phyloP scores from a whole-genome alignment of 345 rosid genomes.

The Eucalyptus rudis region DNA sequence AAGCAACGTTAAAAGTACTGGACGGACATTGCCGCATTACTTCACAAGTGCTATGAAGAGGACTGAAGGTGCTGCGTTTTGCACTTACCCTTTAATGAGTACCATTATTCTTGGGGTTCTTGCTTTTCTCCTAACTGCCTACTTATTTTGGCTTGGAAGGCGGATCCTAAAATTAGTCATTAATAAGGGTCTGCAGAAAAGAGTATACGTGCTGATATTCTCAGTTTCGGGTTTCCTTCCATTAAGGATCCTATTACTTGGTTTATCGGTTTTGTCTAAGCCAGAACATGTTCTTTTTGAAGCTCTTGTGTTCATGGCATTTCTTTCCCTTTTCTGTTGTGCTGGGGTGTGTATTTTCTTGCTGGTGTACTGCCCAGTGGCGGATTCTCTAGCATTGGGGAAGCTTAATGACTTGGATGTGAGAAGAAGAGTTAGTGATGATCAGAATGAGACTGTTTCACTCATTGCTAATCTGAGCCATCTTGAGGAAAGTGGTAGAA shows the following conservation, averaged over 20 bases:
- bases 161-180: conserved; percentile 77
- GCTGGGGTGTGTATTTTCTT: conserved; percentile 63
- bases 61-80: conserved; percentile 31
- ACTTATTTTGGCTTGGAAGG: conserved; percentile 90
- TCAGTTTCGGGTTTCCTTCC: conserved; percentile 83
- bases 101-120: conserved; percentile 81
- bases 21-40: conserved; percentile 35
- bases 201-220: conserved; percentile 73
- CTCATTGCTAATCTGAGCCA: conserved; percentile 43
- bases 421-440: conserved; percentile 32
- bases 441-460: conserved; percentile 41
- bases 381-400: conserved; percentile 86
- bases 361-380: conserved; percentile 83
- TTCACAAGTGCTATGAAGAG: conserved; percentile 40
- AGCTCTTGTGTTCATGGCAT: conserved; percentile 70
- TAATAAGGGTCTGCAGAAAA: conserved; percentile 83
- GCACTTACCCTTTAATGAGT: conserved; percentile 86
- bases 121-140: conserved; percentile 45
- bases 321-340: conserved; percentile 65
- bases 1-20: conserved; percentile 33
- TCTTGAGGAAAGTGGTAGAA: conserved; percentile 24
- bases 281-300: conserved; percentile 68
- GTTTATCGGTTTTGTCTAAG: conserved; percentile 59
- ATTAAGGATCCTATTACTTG: conserved; percentile 70
- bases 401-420: conserved; percentile 47